Percentiles rank a stretch among this genome's conserved stretches.
These are phyloP conservation scores for Leishmania lainsoni DNA, from an alignment of 208 protist species.

Conservation along the genomic window DNA sequence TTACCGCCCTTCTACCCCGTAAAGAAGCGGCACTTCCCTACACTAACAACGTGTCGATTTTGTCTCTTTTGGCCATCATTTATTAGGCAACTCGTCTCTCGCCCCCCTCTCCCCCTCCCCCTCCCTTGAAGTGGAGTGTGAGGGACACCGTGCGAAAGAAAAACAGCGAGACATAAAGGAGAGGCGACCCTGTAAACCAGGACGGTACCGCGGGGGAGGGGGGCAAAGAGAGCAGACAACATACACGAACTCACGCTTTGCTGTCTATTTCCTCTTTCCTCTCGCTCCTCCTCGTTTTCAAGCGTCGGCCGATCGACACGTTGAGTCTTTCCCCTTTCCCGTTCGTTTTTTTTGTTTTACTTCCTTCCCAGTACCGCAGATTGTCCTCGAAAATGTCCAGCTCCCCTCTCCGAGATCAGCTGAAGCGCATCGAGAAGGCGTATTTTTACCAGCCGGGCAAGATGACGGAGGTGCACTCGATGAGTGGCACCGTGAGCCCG, in stretches of 20 bases:
- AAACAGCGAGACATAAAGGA: background rate
- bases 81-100: too few species aligned
- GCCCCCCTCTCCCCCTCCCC: too few species aligned
- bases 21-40: too few species aligned
- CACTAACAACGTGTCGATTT: too few species aligned
- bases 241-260: background rate
- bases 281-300: background rate
- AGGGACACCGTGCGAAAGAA: too few species aligned
- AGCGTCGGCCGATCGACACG: background rate
- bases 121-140: too few species aligned
- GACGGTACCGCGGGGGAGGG: too few species aligned
- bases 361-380: background rate
- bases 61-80: too few species aligned
- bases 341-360: background rate
- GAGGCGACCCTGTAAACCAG: background rate
- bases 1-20: too few species aligned
- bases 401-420: slow-evolving; percentile 65
- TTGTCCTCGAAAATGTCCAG: slow-evolving; percentile 25
- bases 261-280: background rate
- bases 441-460: slow-evolving; percentile 81
- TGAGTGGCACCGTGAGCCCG: slow-evolving; percentile 65
- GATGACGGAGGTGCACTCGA: slow-evolving; percentile 72
- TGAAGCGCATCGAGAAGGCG: slow-evolving; percentile 81
- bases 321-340: background rate
- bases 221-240: background rate